Evolutionary conservation across 169 alveolate species (phyloP), one percentile per base, ranked within the genome.

Genomic region (Eimeria praecox): DNA sequence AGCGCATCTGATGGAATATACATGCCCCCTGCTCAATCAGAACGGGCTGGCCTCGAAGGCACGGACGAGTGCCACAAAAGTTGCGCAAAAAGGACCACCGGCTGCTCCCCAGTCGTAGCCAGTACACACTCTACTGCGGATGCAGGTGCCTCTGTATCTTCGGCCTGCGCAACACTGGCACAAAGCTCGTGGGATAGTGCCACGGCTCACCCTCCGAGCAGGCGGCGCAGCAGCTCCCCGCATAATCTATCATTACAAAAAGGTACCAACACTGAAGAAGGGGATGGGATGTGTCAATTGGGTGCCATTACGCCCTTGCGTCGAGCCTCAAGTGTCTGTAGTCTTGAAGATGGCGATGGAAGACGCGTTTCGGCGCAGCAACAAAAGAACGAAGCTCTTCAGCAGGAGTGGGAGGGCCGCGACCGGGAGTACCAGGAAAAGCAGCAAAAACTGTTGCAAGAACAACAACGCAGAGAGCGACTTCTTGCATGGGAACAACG

Each of bases 221-320:
- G 82, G 38, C 80, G 93, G 54, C 93, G 93, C 82, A 87, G 93
- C 93, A 87, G 93, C 82, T 87, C 93, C 42, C 93, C 93, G 49
- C 93, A 87, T 42, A 56, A 9, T 33, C 42, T 87, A 33, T 16
- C 93, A 9, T 46, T 87, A n/a, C 93, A 87, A 35, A 87, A 87
- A 40, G 35, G 38, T 69, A 30, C 93, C 64, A 62, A 64, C 49
- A 38, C 33, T 33, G 77, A 52, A 1, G 56, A 14, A n/a, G 93
- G 73, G 52, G 82, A 59, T 69, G 93, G 27, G 0, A 56, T 4
- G n/a, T 83, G 18, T 35, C 93, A 59, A 8, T 27, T 22, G 9
- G 82, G 80, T 9, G 12, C 40, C 42, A 62, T 27, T 5, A 6
- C 93, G 8, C n/a, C 93, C 46, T 24, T 87, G 78, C 93, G 93